These are phyloP conservation scores for Neodidymelliopsis sp. DNA, from an alignment of 2,329 filamentous ascomycete species.

Conservation along the genomic window DNA sequence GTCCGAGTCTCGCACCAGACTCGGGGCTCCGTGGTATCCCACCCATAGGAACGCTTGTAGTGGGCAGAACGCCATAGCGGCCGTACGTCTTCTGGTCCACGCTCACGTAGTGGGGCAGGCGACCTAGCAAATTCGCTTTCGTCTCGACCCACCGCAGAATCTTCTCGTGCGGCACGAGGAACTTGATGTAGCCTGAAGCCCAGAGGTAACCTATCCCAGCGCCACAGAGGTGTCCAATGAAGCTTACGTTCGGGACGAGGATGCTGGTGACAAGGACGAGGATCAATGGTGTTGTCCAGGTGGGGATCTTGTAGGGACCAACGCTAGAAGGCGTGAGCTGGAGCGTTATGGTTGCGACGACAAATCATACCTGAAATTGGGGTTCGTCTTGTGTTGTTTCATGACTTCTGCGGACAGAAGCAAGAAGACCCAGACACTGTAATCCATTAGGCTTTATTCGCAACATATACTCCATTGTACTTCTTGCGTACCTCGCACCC, in stretches of 20 bases:
- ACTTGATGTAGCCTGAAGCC: slow-evolving; percentile 86
- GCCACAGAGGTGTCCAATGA: slow-evolving; percentile 86
- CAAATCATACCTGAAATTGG: slow-evolving; percentile 67
- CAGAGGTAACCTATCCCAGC: slow-evolving; percentile 86
- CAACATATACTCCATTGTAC: not conserved
- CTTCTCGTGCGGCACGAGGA: slow-evolving; percentile 89
- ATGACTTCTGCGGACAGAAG: slow-evolving; percentile 85
- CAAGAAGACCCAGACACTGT: slow-evolving; percentile 90
- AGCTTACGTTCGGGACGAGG: slow-evolving; percentile 80
- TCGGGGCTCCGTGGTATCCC: slow-evolving; percentile 40
- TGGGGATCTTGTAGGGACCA: slow-evolving; percentile 77
- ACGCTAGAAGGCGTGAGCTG: slow-evolving; percentile 51
- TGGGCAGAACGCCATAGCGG: slow-evolving; percentile 84
- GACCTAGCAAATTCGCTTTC: slow-evolving; percentile 82
- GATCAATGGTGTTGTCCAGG: slow-evolving; percentile 88
- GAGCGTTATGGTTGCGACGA: slow-evolving; percentile 43
- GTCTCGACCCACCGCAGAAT: slow-evolving; percentile 86
- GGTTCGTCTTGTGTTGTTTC: slow-evolving; percentile 82
- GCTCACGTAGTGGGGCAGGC: slow-evolving; percentile 90
- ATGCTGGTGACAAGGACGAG: slow-evolving; percentile 77
- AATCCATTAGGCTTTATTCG: slow-evolving; percentile 1
- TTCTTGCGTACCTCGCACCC: slow-evolving; percentile 74
- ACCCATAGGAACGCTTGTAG: slow-evolving; percentile 29
- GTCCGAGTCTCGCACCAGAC: slow-evolving; percentile 40
- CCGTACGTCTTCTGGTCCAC: slow-evolving; percentile 97